phyloP scores from a whole-genome alignment of 75 land plant species.

The Azolla pinnata region DNA sequence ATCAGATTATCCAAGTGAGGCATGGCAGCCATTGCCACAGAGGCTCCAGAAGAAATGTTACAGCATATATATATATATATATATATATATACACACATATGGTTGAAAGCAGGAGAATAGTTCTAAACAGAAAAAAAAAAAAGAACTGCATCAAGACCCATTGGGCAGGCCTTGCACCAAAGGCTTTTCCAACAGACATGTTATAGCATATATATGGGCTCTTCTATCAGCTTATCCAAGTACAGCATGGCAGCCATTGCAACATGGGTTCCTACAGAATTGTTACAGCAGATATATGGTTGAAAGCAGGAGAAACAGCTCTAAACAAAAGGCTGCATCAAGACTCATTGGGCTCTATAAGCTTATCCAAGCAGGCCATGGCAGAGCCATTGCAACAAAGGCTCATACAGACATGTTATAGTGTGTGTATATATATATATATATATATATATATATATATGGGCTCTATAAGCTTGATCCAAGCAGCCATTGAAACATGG shows the following conservation, averaged over 20 bases:
- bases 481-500: not conserved
- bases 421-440: not conserved
- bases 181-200: not conserved
- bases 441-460: not conserved
- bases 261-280: not conserved
- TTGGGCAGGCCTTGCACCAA: not conserved
- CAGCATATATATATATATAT: not conserved
- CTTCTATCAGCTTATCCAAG: not conserved
- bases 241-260: not conserved
- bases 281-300: not conserved
- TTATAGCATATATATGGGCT: not conserved
- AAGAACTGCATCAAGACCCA: not conserved
- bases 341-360: not conserved
- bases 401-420: not conserved
- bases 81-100: not conserved
- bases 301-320: not conserved
- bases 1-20: conserved; percentile 38
- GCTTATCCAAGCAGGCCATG: not conserved
- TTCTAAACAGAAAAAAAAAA: not conserved
- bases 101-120: not conserved
- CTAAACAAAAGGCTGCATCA: not conserved
- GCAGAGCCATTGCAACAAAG: not conserved
- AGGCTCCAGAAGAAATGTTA: conserved; percentile 63
- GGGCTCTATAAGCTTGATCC: not conserved
- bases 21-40: conserved; percentile 64